Evolutionary conservation across 2,329 filamentous ascomycete genomes (phyloP).

Genomic region (Claviceps sp.): DNA sequence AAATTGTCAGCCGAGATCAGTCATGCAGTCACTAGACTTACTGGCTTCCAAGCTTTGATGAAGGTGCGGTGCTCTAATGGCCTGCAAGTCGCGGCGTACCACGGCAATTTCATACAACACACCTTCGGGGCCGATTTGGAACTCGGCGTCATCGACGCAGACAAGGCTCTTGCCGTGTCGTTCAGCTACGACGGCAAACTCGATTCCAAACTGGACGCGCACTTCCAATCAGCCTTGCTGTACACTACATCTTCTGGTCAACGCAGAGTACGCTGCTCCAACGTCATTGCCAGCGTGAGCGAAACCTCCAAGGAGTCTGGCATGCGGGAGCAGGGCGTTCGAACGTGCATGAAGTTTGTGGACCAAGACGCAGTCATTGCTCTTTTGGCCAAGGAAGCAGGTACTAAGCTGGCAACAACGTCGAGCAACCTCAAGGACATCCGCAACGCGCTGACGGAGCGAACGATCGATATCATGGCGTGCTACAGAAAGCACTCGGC

Average conservation of each 20-base stretch:
- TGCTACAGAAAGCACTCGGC: slow-evolving; percentile 89
- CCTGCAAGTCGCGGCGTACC: slow-evolving; percentile 83
- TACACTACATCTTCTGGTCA: slow-evolving; percentile 89
- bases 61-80: slow-evolving; percentile 98
- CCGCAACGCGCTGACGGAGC: slow-evolving; percentile 70
- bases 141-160: slow-evolving; percentile 80
- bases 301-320: slow-evolving; percentile 40
- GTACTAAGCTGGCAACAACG: slow-evolving; percentile 60
- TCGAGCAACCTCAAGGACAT: slow-evolving; percentile 74
- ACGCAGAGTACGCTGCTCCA: slow-evolving; percentile 81
- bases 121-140: slow-evolving; percentile 91
- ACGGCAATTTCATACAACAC: slow-evolving; percentile 93
- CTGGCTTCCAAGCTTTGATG: slow-evolving; percentile 91
- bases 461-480: slow-evolving; percentile 82
- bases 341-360: slow-evolving; percentile 80
- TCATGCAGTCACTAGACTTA: slow-evolving; percentile 77
- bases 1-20: slow-evolving; percentile 77
- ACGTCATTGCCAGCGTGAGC: slow-evolving; percentile 84
- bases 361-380: slow-evolving; percentile 89
- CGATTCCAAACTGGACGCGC: slow-evolving; percentile 90
- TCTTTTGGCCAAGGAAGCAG: slow-evolving; percentile 86
- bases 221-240: slow-evolving; percentile 89
- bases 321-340: slow-evolving; percentile 39
- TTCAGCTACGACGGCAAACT: slow-evolving; percentile 96
- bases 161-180: slow-evolving; percentile 82